Conservation (phyloP, 352 stramenopile genomes). For the Phytophthora pseudosyringae region DNA sequence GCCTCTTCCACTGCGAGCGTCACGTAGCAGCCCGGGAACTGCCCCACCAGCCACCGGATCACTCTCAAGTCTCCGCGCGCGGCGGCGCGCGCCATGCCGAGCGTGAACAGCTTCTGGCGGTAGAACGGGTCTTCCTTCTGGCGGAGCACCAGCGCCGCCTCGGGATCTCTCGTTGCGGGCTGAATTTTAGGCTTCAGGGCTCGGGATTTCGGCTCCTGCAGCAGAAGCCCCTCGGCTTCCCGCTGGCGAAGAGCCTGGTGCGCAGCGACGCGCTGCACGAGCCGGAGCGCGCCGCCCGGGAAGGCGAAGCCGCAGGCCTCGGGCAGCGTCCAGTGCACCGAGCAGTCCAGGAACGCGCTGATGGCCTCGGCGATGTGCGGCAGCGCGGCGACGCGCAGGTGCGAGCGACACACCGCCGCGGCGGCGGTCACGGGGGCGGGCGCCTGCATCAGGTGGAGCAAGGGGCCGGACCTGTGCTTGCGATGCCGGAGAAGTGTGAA, state of each 20-base stretch:
- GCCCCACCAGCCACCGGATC: slow-evolving; percentile 34
- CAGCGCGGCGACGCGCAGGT: slow-evolving; percentile 29
- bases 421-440: slow-evolving; percentile 23
- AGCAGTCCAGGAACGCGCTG: slow-evolving; percentile 43
- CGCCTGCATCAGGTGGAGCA: not conserved
- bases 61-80: slow-evolving; percentile 40
- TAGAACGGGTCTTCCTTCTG: slow-evolving; percentile 29
- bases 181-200: slow-evolving; percentile 4
- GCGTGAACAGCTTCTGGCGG: slow-evolving; percentile 38
- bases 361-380: slow-evolving; percentile 35
- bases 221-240: slow-evolving; percentile 5
- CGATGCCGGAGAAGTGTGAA: slow-evolving; percentile 26
- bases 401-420: slow-evolving; percentile 25
- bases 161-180: not conserved
- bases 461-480: not conserved
- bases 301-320: slow-evolving; percentile 33
- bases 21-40: slow-evolving; percentile 41
- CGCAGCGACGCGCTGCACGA: slow-evolving; percentile 32
- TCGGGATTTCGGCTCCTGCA: not conserved
- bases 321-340: slow-evolving; percentile 32
- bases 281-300: slow-evolving; percentile 17
- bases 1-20: slow-evolving; percentile 41
- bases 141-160: not conserved
- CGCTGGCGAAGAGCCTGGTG: slow-evolving; percentile 7
- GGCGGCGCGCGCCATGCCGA: slow-evolving; percentile 32